Percentiles rank a stretch among this genome's conserved stretches.
These are phyloP conservation scores for Edaphochlamys debaryana DNA, from an alignment of 139 green algal genomes.

Conservation along the genomic window DNA sequence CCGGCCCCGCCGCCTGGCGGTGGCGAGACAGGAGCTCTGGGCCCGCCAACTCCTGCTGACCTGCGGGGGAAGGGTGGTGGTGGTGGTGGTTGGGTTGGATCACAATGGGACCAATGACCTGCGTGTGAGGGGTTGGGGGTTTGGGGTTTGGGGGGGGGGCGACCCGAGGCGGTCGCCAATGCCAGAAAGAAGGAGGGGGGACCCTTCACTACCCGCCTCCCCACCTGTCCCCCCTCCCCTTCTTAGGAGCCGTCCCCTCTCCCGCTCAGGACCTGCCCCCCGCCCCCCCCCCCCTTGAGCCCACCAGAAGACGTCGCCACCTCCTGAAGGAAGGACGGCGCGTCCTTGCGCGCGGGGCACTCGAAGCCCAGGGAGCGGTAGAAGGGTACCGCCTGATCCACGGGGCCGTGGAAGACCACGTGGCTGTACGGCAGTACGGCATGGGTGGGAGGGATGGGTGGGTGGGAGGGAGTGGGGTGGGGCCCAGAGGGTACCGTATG, in stretches of 20 bases:
- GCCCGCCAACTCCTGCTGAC: slow-evolving; percentile 32
- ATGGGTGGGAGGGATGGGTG: background rate
- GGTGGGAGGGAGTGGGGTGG: background rate
- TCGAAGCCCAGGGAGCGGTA: slow-evolving; percentile 73
- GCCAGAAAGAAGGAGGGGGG: too few relatives aligned
- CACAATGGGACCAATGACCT: too few relatives aligned
- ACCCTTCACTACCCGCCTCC: too few relatives aligned
- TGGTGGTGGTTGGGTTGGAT: background rate
- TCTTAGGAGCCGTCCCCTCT: too few relatives aligned
- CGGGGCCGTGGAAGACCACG: slow-evolving; percentile 77
- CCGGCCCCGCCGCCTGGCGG: background rate
- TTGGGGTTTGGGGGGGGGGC: too few relatives aligned
- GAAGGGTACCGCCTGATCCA: slow-evolving; percentile 66
- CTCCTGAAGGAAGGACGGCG: slow-evolving; percentile 78
- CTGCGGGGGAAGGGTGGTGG: background rate
- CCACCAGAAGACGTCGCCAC: slow-evolving; percentile 66
- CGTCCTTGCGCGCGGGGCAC: slow-evolving; percentile 79
- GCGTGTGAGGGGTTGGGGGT: too few relatives aligned
- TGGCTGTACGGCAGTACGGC: slow-evolving; percentile 4
- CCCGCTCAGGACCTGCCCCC: background rate
- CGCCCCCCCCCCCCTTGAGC: background rate
- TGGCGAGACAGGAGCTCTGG: slow-evolving; percentile 24
- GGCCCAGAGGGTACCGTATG: too few relatives aligned
- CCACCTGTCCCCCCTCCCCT: too few relatives aligned
- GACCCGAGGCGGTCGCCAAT: too few relatives aligned